phyloP scores from a whole-genome alignment of 2,329 filamentous ascomycete species.

The Didymella keratinophila region DNA sequence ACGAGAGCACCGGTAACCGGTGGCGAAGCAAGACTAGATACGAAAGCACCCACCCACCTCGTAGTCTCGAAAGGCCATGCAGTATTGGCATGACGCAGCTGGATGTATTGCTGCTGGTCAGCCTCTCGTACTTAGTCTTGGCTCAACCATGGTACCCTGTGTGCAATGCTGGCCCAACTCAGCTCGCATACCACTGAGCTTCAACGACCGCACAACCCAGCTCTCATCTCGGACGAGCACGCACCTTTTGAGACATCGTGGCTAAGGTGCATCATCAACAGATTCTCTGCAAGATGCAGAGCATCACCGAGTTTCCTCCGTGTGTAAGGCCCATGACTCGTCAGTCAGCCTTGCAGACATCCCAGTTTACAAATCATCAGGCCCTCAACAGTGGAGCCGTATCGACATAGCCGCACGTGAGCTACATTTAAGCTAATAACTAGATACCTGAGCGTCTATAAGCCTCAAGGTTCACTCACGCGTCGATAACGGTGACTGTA shows the following conservation, averaged over 20 bases:
- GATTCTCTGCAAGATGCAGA: not conserved
- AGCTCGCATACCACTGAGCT: not conserved
- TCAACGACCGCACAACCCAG: not conserved
- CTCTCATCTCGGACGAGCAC: not conserved
- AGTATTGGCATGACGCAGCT: slow-evolving; percentile 7
- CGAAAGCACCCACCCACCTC: not conserved
- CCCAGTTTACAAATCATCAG: slow-evolving; percentile 3
- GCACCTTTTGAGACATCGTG: not conserved
- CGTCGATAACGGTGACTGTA: not conserved
- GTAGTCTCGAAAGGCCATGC: not conserved
- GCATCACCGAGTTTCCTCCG: not conserved
- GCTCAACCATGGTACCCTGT: not conserved
- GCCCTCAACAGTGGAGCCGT: slow-evolving; percentile 8
- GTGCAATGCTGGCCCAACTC: not conserved
- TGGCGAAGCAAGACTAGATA: not conserved
- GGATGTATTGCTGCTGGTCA: not conserved
- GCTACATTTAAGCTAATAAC: slow-evolving; percentile 3
- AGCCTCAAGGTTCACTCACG: not conserved
- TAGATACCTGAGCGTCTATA: not conserved
- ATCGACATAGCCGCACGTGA: slow-evolving; percentile 9
- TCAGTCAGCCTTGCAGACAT: slow-evolving; percentile 7
- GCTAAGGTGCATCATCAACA: not conserved
- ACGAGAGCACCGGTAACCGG: not conserved
- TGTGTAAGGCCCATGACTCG: slow-evolving; percentile 6
- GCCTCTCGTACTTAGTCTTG: slow-evolving; percentile 1